These are phyloP conservation scores for Heterococcus sp. DNA, from an alignment of 108 stramenopile genomes.

Conservation along the genomic window DNA sequence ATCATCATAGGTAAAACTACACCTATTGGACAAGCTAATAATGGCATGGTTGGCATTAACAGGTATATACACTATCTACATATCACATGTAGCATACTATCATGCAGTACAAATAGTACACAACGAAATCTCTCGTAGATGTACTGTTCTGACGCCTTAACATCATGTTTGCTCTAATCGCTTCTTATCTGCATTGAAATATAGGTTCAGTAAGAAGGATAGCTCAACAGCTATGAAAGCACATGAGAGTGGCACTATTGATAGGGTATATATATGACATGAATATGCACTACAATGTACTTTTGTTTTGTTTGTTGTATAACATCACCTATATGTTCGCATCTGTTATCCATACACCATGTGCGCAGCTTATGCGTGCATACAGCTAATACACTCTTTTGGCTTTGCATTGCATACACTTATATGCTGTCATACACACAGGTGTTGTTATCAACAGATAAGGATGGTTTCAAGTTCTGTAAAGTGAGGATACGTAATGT, in stretches of 20 bases:
- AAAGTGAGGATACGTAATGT: constrained; percentile 96
- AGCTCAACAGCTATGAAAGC: constrained; percentile 91
- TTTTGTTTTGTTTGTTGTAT: too few species aligned
- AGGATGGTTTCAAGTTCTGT: constrained; percentile 89
- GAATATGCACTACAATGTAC: not conserved
- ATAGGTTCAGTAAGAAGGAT: constrained; percentile 78
- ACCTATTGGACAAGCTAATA: constrained; percentile 11
- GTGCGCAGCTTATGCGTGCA: too few species aligned
- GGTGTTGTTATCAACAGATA: constrained; percentile 58
- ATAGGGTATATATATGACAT: too few species aligned
- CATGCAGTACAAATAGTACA: too few species aligned
- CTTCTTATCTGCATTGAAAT: not conserved
- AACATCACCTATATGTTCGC: too few species aligned
- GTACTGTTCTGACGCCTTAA: too few species aligned
- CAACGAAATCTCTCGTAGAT: too few species aligned
- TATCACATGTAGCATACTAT: too few species aligned
- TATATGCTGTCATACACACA: constrained; percentile 47
- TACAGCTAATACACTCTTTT: too few species aligned
- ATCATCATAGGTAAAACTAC: constrained; percentile 93
- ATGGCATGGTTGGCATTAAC: not conserved
- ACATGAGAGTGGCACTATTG: constrained; percentile 94
- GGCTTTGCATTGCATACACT: too few species aligned
- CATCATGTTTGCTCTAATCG: too few species aligned
- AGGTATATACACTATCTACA: not conserved
- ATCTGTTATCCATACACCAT: too few species aligned